A percentile compares a stretch with the other conserved stretches of the same genome.
Evolutionary conservation across 495 filamentous ascomycete species (phyloP).

Genomic region (Annulohypoxylon maeteangense): DNA sequence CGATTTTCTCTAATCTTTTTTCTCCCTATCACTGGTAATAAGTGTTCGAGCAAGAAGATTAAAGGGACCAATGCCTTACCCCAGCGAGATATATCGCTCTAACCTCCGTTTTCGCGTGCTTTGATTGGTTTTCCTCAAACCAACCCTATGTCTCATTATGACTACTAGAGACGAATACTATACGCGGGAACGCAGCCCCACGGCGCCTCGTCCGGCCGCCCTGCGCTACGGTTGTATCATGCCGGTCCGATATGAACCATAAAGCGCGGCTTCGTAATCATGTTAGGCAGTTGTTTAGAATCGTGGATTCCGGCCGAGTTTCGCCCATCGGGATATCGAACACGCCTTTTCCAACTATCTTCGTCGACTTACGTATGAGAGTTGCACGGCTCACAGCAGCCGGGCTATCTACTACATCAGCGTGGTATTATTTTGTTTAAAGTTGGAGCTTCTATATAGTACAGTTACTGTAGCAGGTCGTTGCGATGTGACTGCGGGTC

Average conservation of each 20-base stretch:
- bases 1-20: conserved; percentile 10
- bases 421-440: conserved; percentile 27
- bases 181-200: conserved; percentile 15
- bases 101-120: conserved; percentile 5
- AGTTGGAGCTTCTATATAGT: conserved; percentile 27
- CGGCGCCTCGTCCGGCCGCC: conserved; percentile 32
- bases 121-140: conserved; percentile 25
- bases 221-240: conserved; percentile 27
- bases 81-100: conserved; percentile 7
- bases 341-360: conserved; percentile 16
- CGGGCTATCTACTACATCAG: conserved; percentile 22
- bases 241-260: conserved; percentile 39
- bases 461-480: conserved; percentile 30
- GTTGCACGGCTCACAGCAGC: conserved; percentile 15
- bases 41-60: conserved; percentile 11
- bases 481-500: conserved; percentile 42
- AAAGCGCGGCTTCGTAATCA: conserved; percentile 35
- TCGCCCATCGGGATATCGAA: conserved; percentile 27
- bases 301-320: conserved; percentile 21
- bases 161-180: conserved; percentile 16
- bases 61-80: conserved; percentile 19
- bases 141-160: conserved; percentile 31
- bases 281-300: conserved; percentile 19
- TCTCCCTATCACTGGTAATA: conserved; percentile 9
- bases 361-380: conserved; percentile 11